Evolutionary conservation across 305 asterid genomes (phyloP), one percentile per base, ranked within the genome.

Genomic region (Plantago rigida): DNA sequence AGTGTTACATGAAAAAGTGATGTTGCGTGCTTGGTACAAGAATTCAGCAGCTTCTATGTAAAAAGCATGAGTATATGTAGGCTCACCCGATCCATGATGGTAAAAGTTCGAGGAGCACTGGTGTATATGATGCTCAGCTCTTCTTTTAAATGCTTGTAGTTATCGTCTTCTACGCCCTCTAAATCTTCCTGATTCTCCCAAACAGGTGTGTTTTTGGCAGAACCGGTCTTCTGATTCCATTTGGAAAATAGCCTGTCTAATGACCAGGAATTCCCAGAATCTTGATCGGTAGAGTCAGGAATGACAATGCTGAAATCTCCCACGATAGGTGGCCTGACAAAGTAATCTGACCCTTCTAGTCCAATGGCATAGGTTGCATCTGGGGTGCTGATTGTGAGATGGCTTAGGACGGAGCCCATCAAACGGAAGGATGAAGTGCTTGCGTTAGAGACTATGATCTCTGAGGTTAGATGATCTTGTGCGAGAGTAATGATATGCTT

Each of bases 41-140:
- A 49, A 41, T 41, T 49, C 22, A 17, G 2, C 29, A 0, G 12
- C 24, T 49, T 13, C 51, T 47, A n/a, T 13, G 19, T 42, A 26
- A 28, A 56, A 29, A 29, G 29, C 22, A 29, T 29, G 7, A 47
- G 5, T 46, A 13, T 5, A 9, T 9, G 10, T 2, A 13, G 46
- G 36, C 79, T 75, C 71, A 84, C 95, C 69, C 97, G 76, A 62
- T 89, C 93, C 15, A 89, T 82, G 75, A 89, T 65, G n/a, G 89
- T 85, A 51, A 87, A 72, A 55, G 59, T 71, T 46, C 89, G 71
- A 15, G 97, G 96, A 46, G 91, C 74, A 41, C 71, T 78, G 9
- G 77, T 83, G 68, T 85, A 85, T 54, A 87, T 72, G 78, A 79
- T 79, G 84, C 94, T 80, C 71, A 79, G 58, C 56, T 79, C 78